phyloP scores from a whole-genome alignment of 1,284 basidiomycete species.

The Coriolopsis trogii region DNA sequence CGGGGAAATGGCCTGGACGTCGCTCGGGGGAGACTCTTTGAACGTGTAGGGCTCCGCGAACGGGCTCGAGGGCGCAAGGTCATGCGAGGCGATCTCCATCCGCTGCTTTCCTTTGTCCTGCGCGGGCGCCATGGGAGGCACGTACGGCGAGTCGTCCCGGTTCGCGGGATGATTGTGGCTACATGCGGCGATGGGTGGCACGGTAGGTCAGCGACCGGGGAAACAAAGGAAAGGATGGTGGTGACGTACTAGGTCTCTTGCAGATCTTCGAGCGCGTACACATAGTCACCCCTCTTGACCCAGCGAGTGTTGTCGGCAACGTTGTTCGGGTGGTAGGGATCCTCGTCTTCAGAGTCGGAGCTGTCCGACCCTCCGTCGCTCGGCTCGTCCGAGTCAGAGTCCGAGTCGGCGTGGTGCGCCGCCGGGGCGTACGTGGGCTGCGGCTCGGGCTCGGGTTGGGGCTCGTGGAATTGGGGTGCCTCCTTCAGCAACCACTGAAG shows the following conservation, averaged over 20 bases:
- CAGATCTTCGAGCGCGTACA: slow-evolving; percentile 16
- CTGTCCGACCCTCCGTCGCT: slow-evolving; percentile 17
- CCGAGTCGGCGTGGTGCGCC: background rate
- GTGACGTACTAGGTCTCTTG: slow-evolving; percentile 12
- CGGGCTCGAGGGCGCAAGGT: background rate
- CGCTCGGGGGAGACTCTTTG: slow-evolving; percentile 3
- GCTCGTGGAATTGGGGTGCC: slow-evolving; percentile 21
- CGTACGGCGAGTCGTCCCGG: slow-evolving; percentile 19
- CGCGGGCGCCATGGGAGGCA: slow-evolving; percentile 3
- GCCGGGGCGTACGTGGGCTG: background rate
- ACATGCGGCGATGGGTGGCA: slow-evolving; percentile 3
- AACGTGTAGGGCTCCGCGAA: slow-evolving; percentile 9
- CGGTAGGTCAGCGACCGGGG: slow-evolving; percentile 6
- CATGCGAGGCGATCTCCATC: slow-evolving; percentile 2
- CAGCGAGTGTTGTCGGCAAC: slow-evolving; percentile 10
- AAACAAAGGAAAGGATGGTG: background rate
- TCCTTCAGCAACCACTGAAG: slow-evolving; percentile 16
- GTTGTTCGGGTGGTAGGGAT: slow-evolving; percentile 20
- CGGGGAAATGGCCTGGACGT: slow-evolving; percentile 5
- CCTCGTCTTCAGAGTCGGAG: slow-evolving; percentile 13
- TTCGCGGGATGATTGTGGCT: too few species aligned
- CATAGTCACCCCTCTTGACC: slow-evolving; percentile 13
- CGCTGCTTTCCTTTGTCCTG: background rate
- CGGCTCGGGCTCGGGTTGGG: background rate
- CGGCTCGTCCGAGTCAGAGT: slow-evolving; percentile 8